Conservation (phyloP, 225 moss, liverwort and hornwort species). For the Bryum argenteum region DNA sequence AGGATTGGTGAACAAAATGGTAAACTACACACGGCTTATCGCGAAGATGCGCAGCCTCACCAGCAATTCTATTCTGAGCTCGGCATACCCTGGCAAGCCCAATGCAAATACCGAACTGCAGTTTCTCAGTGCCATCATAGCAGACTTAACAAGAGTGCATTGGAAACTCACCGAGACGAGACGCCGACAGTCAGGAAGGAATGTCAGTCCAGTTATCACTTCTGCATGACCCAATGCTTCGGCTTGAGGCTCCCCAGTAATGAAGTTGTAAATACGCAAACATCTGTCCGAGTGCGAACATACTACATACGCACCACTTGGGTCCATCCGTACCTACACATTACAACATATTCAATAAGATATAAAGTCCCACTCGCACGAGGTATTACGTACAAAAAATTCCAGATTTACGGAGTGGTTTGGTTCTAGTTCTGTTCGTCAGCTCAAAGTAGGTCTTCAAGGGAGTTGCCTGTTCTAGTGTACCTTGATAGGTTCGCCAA, state of each 20-base stretch:
- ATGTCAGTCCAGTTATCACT: conserved; percentile 70
- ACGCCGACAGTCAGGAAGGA: conserved; percentile 70
- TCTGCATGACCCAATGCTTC: conserved; percentile 74
- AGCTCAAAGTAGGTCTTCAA: background rate
- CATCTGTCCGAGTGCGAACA: conserved; percentile 69
- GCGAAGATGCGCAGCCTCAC: background rate
- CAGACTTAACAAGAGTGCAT: conserved; percentile 1
- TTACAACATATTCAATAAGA: background rate
- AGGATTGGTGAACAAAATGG: background rate
- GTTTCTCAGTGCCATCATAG: background rate
- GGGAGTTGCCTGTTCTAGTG: conserved; percentile 4
- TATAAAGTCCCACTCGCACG: background rate
- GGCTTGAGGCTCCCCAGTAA: conserved; percentile 65
- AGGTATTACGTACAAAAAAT: background rate
- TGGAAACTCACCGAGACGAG: conserved; percentile 62
- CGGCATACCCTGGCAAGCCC: conserved; percentile 7
- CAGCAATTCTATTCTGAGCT: conserved; percentile 3
- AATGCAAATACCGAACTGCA: conserved; percentile 6
- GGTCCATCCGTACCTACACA: conserved; percentile 64
- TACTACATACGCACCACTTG: conserved; percentile 68
- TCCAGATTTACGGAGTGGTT: background rate
- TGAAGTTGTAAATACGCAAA: conserved; percentile 64
- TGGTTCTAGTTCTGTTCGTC: conserved; percentile 4
- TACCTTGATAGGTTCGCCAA: conserved; percentile 75
- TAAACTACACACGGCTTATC: background rate